Evolutionary conservation across 2,329 filamentous ascomycete genomes (phyloP).

Genomic region (Fusarium nanum): DNA sequence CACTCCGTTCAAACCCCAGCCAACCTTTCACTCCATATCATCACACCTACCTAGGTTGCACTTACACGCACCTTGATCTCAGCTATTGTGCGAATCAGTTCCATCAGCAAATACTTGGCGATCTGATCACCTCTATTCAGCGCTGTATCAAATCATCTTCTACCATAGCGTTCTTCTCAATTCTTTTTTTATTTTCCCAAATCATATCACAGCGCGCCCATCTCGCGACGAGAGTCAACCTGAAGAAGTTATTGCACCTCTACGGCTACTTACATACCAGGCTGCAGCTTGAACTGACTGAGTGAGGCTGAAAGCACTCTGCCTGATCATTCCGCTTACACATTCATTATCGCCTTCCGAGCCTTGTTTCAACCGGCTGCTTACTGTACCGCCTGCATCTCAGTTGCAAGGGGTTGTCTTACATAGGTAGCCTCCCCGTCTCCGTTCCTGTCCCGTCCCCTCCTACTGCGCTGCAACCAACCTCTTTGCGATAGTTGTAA

Average conservation of each 20-base stretch:
- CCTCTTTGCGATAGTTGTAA: conserved; percentile 13
- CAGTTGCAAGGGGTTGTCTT: conserved; percentile 23
- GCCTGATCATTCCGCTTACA: conserved; percentile 24
- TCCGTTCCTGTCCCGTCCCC: background rate
- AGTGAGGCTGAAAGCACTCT: conserved; percentile 24
- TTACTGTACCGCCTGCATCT: conserved; percentile 21
- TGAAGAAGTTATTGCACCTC: background rate
- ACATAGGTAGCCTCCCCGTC: conserved; percentile 7
- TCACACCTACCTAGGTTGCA: background rate
- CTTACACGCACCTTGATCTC: conserved; percentile 4
- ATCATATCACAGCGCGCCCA: background rate
- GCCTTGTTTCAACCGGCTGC: conserved; percentile 18
- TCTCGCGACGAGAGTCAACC: background rate
- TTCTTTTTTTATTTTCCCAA: background rate
- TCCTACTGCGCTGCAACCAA: conserved; percentile 17
- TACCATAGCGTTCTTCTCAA: background rate
- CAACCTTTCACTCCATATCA: background rate
- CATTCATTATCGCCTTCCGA: conserved; percentile 12
- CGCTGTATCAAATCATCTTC: background rate
- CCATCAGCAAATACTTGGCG: background rate
- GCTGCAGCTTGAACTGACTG: background rate
- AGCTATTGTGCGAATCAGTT: background rate
- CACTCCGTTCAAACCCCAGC: background rate
- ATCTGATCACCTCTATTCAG: background rate
- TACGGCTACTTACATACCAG: background rate